Base-by-base conservation (phyloP, 2,329 filamentous ascomycete species). In the Ceratocystis colombiana region DNA sequence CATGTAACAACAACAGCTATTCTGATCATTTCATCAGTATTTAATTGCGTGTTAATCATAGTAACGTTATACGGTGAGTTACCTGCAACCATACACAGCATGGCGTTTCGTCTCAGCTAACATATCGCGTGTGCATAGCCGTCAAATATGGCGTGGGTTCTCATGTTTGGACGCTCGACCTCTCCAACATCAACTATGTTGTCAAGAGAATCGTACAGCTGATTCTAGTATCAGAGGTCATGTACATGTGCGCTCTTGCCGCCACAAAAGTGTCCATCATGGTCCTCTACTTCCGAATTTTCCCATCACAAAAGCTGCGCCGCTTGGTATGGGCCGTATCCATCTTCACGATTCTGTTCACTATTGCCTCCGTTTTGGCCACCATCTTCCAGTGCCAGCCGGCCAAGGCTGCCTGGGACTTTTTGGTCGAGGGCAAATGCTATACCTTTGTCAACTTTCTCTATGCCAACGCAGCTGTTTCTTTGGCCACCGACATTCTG, bases 251-350 rank as follows among this genome's bases (percentile, higher is more conserved):
- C 8, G 70, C 71, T 55, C 72, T 75, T 61, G 73, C 72, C 53
- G 68, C 73, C 44, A 72, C 72, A 65, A 75, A 76, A 61, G 70
- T 72, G 61, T 74, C 72, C 37, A 73, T 75, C 41, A 69, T 76
- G 44, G 69, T 75, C 5, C 70, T 75, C 0, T 76, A 75, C 68
- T 70, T 72, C 8, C 72, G 71, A 12, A 74, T 75, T 15, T 75
- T 76, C 68, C 68, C 69, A 10, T 67, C 68, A 20, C 45, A 63
- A 61, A 71, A 70, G 66, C 67, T 74, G 33, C 70, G 71, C 20
- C 71, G 70, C 53, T 71, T 72, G 61, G 71, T 71, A 20, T 72
- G 70, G 61, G 63, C 71, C 3, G 68, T 55, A 70, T 75, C 30
- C 68, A 69, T 44, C 44, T 71, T n/a, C 71, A 72, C 50, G 8